Evolutionary conservation across 257 asterid genomes (phyloP).

Genomic region (Scutellaria galericulata): DNA sequence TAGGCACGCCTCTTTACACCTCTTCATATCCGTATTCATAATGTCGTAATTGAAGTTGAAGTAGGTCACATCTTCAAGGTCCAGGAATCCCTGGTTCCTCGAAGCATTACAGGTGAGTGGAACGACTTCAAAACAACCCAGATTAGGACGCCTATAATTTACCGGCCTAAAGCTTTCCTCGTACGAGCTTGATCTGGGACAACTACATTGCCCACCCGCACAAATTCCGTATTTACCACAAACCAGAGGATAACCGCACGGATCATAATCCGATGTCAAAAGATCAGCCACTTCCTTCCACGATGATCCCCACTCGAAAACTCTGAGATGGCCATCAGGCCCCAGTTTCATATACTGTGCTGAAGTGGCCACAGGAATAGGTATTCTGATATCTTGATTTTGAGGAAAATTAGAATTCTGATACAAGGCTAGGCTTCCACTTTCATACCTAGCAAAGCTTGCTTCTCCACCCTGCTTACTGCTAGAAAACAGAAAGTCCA

Average conservation of each 20-base stretch:
- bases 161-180: background rate
- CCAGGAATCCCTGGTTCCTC: background rate
- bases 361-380: background rate
- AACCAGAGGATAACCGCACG: slow-evolving; percentile 48
- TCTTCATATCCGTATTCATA: slow-evolving; percentile 20
- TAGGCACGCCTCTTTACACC: background rate
- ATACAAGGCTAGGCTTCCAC: slow-evolving; percentile 32
- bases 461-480: slow-evolving; percentile 22
- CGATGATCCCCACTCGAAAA: slow-evolving; percentile 38
- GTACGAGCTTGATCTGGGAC: background rate
- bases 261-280: slow-evolving; percentile 31
- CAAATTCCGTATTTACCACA: slow-evolving; percentile 53
- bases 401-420: slow-evolving; percentile 1
- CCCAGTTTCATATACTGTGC: slow-evolving; percentile 22
- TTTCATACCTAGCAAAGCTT: slow-evolving; percentile 41
- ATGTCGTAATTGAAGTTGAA: slow-evolving; percentile 9
- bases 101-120: background rate
- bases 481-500: background rate
- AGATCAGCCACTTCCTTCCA: slow-evolving; percentile 47
- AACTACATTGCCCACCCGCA: slow-evolving; percentile 25
- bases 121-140: background rate
- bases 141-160: background rate
- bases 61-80: slow-evolving; percentile 12
- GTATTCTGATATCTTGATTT: background rate
- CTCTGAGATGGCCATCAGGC: slow-evolving; percentile 19